phyloP scores from a whole-genome alignment of 192 early-diverging fungal genomes.

The Podila horticola region DNA sequence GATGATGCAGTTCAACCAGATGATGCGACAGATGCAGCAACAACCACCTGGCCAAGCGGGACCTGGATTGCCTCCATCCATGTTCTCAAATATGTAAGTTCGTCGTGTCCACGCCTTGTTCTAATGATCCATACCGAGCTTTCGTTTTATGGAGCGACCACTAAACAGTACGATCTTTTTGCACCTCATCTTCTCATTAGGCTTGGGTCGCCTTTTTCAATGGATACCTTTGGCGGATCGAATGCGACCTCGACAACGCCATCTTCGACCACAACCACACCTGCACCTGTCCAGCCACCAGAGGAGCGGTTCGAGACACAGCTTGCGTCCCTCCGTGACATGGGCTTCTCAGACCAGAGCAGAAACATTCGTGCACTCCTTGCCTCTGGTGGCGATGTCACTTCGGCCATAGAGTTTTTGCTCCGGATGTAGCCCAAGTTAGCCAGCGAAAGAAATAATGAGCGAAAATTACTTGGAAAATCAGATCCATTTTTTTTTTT shows the following conservation, averaged over 20 bases:
- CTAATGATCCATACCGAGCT: background rate
- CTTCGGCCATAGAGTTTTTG: constrained; percentile 84
- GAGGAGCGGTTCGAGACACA: constrained; percentile 72
- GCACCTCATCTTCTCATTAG: background rate
- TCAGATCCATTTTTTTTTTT: no score
- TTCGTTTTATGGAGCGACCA: background rate
- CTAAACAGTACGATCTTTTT: background rate
- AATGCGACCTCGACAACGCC: background rate
- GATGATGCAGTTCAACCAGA: constrained; percentile 52
- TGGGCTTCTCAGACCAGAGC: constrained; percentile 91
- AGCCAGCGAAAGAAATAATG: background rate
- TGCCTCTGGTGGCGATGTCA: constrained; percentile 86
- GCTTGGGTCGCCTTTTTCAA: background rate
- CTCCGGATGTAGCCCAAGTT: constrained; percentile 46
- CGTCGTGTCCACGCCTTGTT: background rate
- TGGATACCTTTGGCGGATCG: constrained; percentile 4
- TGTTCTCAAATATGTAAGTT: constrained; percentile 35
- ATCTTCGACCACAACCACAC: constrained; percentile 1
- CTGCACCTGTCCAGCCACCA: constrained; percentile 55
- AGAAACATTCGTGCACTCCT: constrained; percentile 90
- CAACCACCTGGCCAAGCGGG: constrained; percentile 1
- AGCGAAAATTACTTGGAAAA: no score
- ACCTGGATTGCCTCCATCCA: constrained; percentile 5
- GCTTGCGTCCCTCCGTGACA: constrained; percentile 85
- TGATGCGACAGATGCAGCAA: constrained; percentile 51